Evolutionary conservation across 139 green algal species (phyloP), one percentile per base, ranked within the genome.

Genomic region (Trebouxia sp.): DNA sequence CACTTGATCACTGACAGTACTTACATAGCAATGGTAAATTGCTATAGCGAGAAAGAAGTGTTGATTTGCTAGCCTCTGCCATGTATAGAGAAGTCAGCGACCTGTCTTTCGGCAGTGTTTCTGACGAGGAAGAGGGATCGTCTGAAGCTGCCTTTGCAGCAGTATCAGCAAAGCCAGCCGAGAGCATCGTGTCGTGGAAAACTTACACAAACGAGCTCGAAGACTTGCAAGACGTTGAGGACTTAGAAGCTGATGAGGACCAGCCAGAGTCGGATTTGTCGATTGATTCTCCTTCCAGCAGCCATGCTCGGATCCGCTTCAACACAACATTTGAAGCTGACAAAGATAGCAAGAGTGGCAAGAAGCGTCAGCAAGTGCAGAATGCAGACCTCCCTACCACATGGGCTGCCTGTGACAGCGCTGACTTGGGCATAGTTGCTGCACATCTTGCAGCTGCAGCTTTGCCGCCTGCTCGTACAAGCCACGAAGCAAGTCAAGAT

Each of bases 11-110:
- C n/a, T n/a, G n/a, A n/a, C n/a, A n/a, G n/a, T n/a, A n/a, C n/a
- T n/a, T n/a, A n/a, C n/a, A n/a, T n/a, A n/a, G n/a, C n/a, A n/a
- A n/a, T n/a, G n/a, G n/a, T n/a, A n/a, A n/a, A n/a, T n/a, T n/a
- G n/a, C n/a, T n/a, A n/a, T n/a, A n/a, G n/a, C n/a, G n/a, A n/a
- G n/a, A n/a, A n/a, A n/a, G n/a, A n/a, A n/a, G n/a, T n/a, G n/a
- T n/a, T n/a, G n/a, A n/a, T n/a, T n/a, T n/a, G n/a, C n/a, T n/a
- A n/a, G n/a, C n/a, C n/a, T n/a, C n/a, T n/a, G n/a, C 6, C 15
- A 72, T 72, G 62, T 43, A 28, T 4, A 42, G 62, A 35, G 62
- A 72, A 72, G 62, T 72, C 5, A 72, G 62, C 32, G 62, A 72
- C 62, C 15, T 72, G 6, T 72, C 62, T 28, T 30, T 72, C 28